Base-by-base conservation (phyloP, 768 basidiomycete genomes). In the Termitomyces heimii region DNA sequence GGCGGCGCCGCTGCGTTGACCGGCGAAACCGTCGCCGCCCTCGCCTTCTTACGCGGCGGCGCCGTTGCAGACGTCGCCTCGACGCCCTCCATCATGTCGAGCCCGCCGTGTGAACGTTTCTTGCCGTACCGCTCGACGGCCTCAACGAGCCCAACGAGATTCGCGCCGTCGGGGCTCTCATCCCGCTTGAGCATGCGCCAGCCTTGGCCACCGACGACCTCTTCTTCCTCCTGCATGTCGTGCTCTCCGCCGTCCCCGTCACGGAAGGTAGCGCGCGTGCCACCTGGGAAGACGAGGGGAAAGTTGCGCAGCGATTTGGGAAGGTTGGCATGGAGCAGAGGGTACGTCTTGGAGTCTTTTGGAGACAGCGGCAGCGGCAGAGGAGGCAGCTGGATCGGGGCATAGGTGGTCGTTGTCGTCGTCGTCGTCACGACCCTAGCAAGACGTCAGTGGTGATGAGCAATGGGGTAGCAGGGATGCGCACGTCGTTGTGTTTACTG, bases 71-170 rank as follows among this genome's bases (percentile, higher is more conserved):
- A 67, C 43, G 75, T 77, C 52, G 71, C 52, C 64, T 78, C 76
- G 43, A 79, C 74, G 49, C 77, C 78, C 55, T 81, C 78, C 77
- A 80, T 79, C 69, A 77, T 69, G 59, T 77, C 77, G 51, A 80
- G 73, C 53, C 80, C 81, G 42, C 77, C 77, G 68, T 86, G 88
- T 28, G 88, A 83, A 51, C 89, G 85, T 67, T 92, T 89, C 83
- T 89, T 90, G 62, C 90, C 88, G 68, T 88, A 93, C 48, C 91
- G 83, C 68, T 94, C 92, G 40, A 94, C 83, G 5, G 92, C 92
- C 65, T 93, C 91, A 3, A 73, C 76, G 42, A 94, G 82, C 26
- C 83, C 85, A 40, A 92, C 82, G 7, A 81, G 75, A 56, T 77
- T 77, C 40, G 68, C 64, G 35, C 74, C 68, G 53, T 84, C 85